These are phyloP conservation scores for Tulasnella sp. DNA, from an alignment of 768 basidiomycete genomes.

Conservation along the genomic window DNA sequence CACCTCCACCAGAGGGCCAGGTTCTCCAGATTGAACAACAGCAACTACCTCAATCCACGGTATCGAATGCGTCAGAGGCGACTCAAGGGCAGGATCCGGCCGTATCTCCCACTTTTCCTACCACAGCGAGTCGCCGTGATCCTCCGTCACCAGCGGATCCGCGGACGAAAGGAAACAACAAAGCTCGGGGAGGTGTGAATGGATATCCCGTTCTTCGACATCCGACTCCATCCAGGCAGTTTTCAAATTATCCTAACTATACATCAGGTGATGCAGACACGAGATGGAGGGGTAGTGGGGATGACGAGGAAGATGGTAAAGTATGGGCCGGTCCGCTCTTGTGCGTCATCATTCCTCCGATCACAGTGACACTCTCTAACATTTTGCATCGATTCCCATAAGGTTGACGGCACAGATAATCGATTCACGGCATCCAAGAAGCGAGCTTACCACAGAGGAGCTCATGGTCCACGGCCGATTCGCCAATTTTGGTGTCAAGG, in stretches of 20 bases:
- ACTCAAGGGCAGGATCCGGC: not conserved
- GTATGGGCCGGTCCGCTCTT: conserved; percentile 16
- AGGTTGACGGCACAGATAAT: conserved; percentile 9
- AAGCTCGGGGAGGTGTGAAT: not conserved
- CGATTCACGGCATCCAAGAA: not conserved
- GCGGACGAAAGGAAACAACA: not conserved
- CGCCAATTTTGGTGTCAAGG: conserved; percentile 57
- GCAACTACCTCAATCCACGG: not conserved
- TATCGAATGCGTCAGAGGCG: not conserved
- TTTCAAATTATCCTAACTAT: conserved; percentile 59
- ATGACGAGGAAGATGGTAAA: conserved; percentile 24
- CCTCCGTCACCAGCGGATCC: not conserved
- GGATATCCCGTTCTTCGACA: conserved; percentile 36
- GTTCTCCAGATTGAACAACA: not conserved
- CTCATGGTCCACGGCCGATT: conserved; percentile 29
- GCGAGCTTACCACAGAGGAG: not conserved
- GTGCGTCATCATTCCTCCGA: not conserved
- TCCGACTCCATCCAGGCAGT: conserved; percentile 45
- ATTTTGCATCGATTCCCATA: not conserved
- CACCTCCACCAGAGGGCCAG: not conserved
- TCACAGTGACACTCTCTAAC: not conserved
- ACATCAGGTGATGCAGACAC: conserved; percentile 57
- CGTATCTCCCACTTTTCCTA: not conserved
- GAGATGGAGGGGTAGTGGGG: conserved; percentile 39
- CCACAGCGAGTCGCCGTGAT: not conserved